Evolutionary conservation across 2,329 filamentous ascomycete genomes (phyloP).

Genomic region (Aspergillus sp.): DNA sequence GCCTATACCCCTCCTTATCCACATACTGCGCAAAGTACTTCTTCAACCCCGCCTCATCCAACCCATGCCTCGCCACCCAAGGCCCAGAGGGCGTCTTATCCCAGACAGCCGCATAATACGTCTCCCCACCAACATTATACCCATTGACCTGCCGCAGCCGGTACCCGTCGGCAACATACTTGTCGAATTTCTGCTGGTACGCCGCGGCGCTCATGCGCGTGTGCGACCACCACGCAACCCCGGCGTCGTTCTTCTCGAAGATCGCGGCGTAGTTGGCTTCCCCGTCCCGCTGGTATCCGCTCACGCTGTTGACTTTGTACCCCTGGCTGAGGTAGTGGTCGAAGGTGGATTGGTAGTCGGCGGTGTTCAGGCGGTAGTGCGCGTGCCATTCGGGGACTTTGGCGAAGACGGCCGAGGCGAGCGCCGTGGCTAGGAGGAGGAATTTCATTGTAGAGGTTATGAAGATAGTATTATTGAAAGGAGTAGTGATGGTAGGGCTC

Average conservation of each 20-base stretch:
- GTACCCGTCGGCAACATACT: conserved; percentile 13
- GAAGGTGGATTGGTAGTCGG: conserved; percentile 14
- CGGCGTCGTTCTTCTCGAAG: conserved; percentile 10
- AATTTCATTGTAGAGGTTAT: neutral
- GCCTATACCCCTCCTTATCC: conserved; percentile 6
- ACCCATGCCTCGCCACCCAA: conserved; percentile 12
- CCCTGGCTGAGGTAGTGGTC: conserved; percentile 11
- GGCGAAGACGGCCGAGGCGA: conserved; percentile 6
- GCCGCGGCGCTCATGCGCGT: conserved; percentile 11
- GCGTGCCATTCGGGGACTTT: conserved; percentile 15
- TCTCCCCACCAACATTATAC: conserved; percentile 7
- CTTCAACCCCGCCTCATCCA: conserved; percentile 5
- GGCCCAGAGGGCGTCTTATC: conserved; percentile 10
- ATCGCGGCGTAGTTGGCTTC: conserved; percentile 15
- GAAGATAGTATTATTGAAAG: no score
- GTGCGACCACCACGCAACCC: conserved; percentile 10
- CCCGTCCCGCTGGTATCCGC: conserved; percentile 10
- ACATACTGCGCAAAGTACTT: conserved; percentile 8
- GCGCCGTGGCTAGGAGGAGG: neutral
- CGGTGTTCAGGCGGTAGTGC: conserved; percentile 12
- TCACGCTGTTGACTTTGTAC: conserved; percentile 11
- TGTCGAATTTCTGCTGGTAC: conserved; percentile 15
- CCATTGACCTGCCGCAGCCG: conserved; percentile 15
- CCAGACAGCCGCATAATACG: conserved; percentile 14
- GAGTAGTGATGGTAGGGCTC: neutral